A percentile compares a stretch with the other conserved stretches of the same genome.
phyloP scores from a whole-genome alignment of 2,329 filamentous ascomycete species.

The Fusarium sp. region DNA sequence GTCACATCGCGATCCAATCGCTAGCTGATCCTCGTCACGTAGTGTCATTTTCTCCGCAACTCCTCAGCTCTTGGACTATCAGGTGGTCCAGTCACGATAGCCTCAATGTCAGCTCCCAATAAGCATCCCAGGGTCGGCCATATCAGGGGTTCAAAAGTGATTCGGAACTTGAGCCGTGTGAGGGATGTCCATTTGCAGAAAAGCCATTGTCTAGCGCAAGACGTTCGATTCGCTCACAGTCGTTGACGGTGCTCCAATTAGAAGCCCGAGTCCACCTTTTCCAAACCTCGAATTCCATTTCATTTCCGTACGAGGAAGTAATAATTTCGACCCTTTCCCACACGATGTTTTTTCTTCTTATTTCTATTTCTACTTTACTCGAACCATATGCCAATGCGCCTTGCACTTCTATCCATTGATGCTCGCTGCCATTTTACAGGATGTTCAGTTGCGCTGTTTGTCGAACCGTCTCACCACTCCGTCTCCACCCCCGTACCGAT shows the following conservation, averaged over 20 bases:
- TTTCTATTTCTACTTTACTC: not conserved
- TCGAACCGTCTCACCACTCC: slow-evolving; percentile 13
- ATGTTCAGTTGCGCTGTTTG: slow-evolving; percentile 6
- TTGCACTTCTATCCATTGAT: not conserved
- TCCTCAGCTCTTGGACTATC: not conserved
- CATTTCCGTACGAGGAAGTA: slow-evolving; percentile 32
- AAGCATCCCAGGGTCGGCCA: not conserved
- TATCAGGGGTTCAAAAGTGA: slow-evolving; percentile 15
- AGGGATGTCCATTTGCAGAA: slow-evolving; percentile 25
- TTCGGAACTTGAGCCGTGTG: slow-evolving; percentile 21
- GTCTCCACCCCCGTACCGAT: slow-evolving; percentile 37
- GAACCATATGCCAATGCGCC: not conserved
- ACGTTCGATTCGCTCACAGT: slow-evolving; percentile 40
- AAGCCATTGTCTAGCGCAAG: slow-evolving; percentile 41
- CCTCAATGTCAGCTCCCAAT: slow-evolving; percentile 15
- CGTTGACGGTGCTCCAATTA: slow-evolving; percentile 38
- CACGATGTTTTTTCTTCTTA: not conserved
- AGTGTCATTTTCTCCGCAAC: not conserved
- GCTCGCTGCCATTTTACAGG: not conserved
- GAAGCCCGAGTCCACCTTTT: slow-evolving; percentile 34
- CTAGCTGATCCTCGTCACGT: not conserved
- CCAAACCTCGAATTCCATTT: slow-evolving; percentile 34
- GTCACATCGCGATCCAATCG: not conserved
- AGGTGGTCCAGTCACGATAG: slow-evolving; percentile 18
- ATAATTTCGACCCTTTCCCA: slow-evolving; percentile 10